Evolutionary conservation across 495 filamentous ascomycete genomes (phyloP), one percentile per base, ranked within the genome.

Genomic region (Neurospora hispaniola): DNA sequence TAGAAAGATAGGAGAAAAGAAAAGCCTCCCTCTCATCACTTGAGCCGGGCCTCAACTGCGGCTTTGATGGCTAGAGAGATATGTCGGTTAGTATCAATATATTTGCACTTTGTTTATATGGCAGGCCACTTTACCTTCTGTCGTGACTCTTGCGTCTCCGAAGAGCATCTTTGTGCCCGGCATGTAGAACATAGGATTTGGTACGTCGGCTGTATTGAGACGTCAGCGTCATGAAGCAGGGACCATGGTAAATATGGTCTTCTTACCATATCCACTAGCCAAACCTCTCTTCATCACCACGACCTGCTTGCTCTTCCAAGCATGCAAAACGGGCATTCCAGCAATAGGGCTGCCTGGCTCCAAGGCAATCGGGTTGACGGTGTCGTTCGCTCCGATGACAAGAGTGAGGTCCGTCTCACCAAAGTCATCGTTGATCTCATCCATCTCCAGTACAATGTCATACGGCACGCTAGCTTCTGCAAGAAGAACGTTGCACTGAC

Each of bases 351-450:
- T 92, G 71, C 91, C 91, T 2, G 90, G 88, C 78, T 95, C 91
- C 73, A 94, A 80, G 5, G 92, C 92, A 77, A 93, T 94, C 0
- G 92, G 92, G 74, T 95, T 95, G 11, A 95, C 92, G 0, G 92
- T 94, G 75, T 95, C 92, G 75, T 95, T 95, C 12, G 92, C 92
- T 5, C 92, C 92, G 75, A 95, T 95, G 11, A 95, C 92, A 3
- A 95, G 86, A 8, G 91, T 93, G n/a, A 95, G 86, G 75, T 94
- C 92, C 0, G 92, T 94, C 44, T 93, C 90, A 43, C 83, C 76
- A 81, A 95, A 95, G 79, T 94, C 92, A 69, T 95, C 92, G 80
- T 95, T 95, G 81, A 95, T 94, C 81, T 95, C 92, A 79, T 94
- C 92, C 92, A 94, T 94, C 82, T 95, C 92, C 20, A 93, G 84